Evolutionary conservation across 139 green algal genomes (phyloP).

Genomic region (Diplosphaera chodatii): DNA sequence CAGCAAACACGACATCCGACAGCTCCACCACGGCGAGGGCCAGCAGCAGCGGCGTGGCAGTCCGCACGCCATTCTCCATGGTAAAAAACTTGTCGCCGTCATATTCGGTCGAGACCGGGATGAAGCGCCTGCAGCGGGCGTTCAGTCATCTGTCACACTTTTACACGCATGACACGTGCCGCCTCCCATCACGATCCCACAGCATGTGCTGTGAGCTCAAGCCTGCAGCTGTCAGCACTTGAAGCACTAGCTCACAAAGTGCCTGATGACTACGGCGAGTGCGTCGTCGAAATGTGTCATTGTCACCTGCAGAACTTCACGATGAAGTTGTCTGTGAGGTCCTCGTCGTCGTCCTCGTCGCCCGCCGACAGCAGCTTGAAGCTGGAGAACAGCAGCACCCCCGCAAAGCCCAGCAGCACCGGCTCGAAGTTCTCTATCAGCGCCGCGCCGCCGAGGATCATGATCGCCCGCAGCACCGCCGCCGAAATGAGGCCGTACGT

Average conservation of each 20-base stretch:
- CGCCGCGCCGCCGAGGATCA: constrained; percentile 79
- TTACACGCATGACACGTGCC: too few species aligned
- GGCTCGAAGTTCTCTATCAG: constrained; percentile 81
- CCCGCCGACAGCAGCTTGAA: constrained; percentile 56
- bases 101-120: constrained; percentile 71
- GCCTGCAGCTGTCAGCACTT: too few species aligned
- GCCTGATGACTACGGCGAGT: too few species aligned
- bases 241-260: too few species aligned
- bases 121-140: constrained; percentile 36
- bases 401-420: constrained; percentile 87
- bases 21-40: constrained; percentile 90
- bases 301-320: constrained; percentile 71
- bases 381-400: constrained; percentile 80
- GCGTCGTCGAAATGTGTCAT: too few species aligned
- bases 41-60: constrained; percentile 88
- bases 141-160: too few species aligned
- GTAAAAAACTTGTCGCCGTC: constrained; percentile 91
- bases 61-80: constrained; percentile 31
- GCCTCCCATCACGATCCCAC: too few species aligned
- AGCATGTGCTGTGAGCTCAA: too few species aligned
- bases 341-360: constrained; percentile 69
- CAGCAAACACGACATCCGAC: constrained; percentile 92
- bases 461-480: constrained; percentile 75
- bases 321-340: constrained; percentile 68
- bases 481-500: constrained; percentile 85